A percentile compares a stretch with the other conserved stretches of the same genome.
These are phyloP conservation scores for Clarireedia hainanense DNA, from an alignment of 2,329 filamentous ascomycete species.

Conservation along the genomic window DNA sequence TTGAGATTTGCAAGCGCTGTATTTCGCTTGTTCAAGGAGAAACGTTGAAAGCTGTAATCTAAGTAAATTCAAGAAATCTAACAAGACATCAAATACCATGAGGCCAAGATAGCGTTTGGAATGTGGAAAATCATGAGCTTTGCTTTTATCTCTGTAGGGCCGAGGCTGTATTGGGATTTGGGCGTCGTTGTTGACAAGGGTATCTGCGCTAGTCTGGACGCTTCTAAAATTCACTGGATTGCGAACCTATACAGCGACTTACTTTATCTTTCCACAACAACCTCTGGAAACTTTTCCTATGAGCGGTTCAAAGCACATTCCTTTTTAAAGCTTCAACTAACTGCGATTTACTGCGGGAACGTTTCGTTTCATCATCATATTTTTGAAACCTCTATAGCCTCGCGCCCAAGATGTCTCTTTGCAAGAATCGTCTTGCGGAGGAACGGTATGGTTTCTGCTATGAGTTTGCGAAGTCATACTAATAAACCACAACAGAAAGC, in stretches of 20 bases:
- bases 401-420: constrained; percentile 63
- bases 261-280: constrained; percentile 3
- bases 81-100: background rate
- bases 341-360: background rate
- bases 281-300: background rate
- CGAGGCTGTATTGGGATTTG: background rate
- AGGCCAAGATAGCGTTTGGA: no score
- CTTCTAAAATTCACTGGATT: constrained; percentile 1
- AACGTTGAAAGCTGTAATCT: background rate
- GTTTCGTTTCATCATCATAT: background rate
- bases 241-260: constrained; percentile 1
- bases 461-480: background rate
- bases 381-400: background rate
- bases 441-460: constrained; percentile 38
- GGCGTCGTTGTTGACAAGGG: background rate
- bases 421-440: constrained; percentile 79
- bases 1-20: background rate
- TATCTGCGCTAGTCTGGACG: constrained; percentile 7
- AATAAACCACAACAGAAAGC: constrained; percentile 45
- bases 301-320: background rate
- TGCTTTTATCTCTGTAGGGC: background rate
- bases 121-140: background rate
- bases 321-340: background rate
- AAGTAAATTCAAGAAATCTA: background rate
- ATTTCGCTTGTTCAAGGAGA: no score